Percentiles rank a stretch among this genome's conserved stretches.
These are phyloP conservation scores for Leucosporidium creatinivorum DNA, from an alignment of 768 basidiomycete genomes.

Conservation along the genomic window DNA sequence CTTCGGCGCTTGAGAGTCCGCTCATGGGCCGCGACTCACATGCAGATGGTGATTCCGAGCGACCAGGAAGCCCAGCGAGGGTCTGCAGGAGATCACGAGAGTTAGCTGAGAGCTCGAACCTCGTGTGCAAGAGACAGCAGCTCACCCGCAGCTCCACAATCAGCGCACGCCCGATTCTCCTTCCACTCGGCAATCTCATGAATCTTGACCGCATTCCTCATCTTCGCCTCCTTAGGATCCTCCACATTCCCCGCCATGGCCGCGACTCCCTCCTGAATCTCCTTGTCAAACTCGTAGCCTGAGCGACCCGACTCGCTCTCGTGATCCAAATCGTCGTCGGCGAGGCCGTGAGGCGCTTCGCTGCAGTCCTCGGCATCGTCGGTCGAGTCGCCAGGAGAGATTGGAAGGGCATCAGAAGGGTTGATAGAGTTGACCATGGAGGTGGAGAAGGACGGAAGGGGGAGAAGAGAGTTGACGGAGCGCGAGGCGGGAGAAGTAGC, in stretches of 20 bases:
- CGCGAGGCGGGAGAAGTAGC: background rate
- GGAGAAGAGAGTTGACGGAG: too few relatives aligned
- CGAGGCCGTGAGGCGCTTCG: background rate
- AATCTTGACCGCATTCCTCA: background rate
- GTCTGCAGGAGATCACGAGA: background rate
- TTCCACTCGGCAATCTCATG: constrained; percentile 10
- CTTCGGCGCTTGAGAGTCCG: background rate
- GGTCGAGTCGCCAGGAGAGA: background rate
- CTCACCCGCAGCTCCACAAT: constrained; percentile 14
- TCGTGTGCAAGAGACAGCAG: background rate
- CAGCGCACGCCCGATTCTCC: constrained; percentile 21
- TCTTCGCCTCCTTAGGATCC: background rate
- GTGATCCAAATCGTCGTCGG: background rate
- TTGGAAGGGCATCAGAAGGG: too few relatives aligned
- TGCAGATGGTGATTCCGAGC: constrained; percentile 27
- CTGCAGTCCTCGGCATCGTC: background rate
- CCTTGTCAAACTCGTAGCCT: background rate
- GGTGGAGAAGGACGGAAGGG: too few relatives aligned
- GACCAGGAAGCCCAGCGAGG: constrained; percentile 28
- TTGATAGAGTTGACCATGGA: too few relatives aligned
- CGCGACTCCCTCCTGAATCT: background rate
- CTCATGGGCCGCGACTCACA: background rate
- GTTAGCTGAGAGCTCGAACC: background rate
- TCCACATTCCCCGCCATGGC: background rate
- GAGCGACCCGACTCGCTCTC: constrained; percentile 1